These are phyloP conservation scores for Singerocomus inundabilis DNA, from an alignment of 1,284 basidiomycete species.

Conservation along the genomic window DNA sequence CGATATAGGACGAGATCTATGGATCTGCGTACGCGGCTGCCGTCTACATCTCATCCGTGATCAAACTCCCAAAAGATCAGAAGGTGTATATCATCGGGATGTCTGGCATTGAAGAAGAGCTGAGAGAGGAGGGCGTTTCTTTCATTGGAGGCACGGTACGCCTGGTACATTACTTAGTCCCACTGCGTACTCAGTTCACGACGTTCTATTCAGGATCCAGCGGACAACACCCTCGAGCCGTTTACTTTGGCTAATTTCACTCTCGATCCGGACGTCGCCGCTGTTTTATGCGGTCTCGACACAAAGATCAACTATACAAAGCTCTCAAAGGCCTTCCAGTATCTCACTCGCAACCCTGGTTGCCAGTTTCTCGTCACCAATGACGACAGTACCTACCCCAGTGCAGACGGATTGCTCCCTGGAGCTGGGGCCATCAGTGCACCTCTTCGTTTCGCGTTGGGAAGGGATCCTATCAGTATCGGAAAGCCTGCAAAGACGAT, in stretches of 20 bases:
- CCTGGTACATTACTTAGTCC: slow-evolving; percentile 4
- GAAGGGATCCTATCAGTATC: slow-evolving; percentile 73
- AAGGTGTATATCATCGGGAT: slow-evolving; percentile 97
- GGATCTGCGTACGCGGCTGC: slow-evolving; percentile 95
- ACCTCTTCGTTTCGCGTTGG: slow-evolving; percentile 75
- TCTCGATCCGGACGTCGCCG: slow-evolving; percentile 78
- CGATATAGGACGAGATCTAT: slow-evolving; percentile 88
- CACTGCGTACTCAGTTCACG: background rate
- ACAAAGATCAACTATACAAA: slow-evolving; percentile 86
- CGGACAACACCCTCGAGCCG: slow-evolving; percentile 73
- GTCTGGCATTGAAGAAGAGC: slow-evolving; percentile 90
- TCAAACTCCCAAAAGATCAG: slow-evolving; percentile 88
- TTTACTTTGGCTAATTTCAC: slow-evolving; percentile 72
- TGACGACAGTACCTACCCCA: slow-evolving; percentile 88
- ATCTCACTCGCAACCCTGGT: slow-evolving; percentile 75
- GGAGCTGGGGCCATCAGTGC: slow-evolving; percentile 85
- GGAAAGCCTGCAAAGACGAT: slow-evolving; percentile 93
- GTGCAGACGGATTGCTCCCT: slow-evolving; percentile 77
- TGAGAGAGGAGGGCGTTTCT: slow-evolving; percentile 77
- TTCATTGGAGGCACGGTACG: slow-evolving; percentile 86
- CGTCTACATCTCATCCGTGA: slow-evolving; percentile 86
- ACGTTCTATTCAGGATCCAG: slow-evolving; percentile 60
- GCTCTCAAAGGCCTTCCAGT: slow-evolving; percentile 90
- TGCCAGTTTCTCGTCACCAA: slow-evolving; percentile 93
- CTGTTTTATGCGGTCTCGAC: slow-evolving; percentile 90